phyloP scores from a whole-genome alignment of 495 filamentous ascomycete species.

The Penicillium steckii region DNA sequence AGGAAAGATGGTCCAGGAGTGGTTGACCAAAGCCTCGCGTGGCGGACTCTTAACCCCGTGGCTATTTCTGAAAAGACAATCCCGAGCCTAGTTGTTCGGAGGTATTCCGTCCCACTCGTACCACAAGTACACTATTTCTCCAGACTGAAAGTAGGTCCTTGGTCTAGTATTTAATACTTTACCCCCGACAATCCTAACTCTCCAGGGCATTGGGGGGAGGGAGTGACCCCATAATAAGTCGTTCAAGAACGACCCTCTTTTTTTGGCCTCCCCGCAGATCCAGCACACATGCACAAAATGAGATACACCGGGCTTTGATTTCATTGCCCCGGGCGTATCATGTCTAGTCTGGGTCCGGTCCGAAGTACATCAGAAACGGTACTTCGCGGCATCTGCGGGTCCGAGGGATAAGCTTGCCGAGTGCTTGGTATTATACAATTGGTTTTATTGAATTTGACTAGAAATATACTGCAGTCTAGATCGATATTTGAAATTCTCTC shows the following conservation, averaged over 20 bases:
- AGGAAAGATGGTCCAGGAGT: neutral
- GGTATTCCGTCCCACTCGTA: slow-evolving; percentile 22
- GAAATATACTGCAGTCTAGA: no score
- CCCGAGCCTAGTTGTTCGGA: slow-evolving; percentile 5
- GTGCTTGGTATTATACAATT: neutral
- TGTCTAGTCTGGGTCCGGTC: neutral
- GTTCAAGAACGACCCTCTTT: slow-evolving; percentile 1
- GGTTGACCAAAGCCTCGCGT: neutral
- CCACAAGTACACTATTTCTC: slow-evolving; percentile 5
- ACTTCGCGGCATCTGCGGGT: slow-evolving; percentile 2
- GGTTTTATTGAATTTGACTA: neutral
- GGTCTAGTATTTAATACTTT: neutral
- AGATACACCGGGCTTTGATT: neutral
- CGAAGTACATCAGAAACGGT: neutral
- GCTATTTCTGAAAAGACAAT: slow-evolving; percentile 17
- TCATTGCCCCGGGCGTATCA: neutral
- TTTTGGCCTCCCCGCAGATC: slow-evolving; percentile 12
- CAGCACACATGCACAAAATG: slow-evolving; percentile 1
- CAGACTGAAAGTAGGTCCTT: neutral
- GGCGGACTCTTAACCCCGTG: neutral
- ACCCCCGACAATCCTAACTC: slow-evolving; percentile 7
- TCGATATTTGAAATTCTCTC: no score
- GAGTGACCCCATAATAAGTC: slow-evolving; percentile 4
- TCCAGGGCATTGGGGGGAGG: slow-evolving; percentile 1
- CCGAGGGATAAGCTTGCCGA: neutral